Percentiles rank a stretch among this genome's conserved stretches.
Conservation (phyloP, 2,329 filamentous ascomycete genomes). For the Venturia nashicola region DNA sequence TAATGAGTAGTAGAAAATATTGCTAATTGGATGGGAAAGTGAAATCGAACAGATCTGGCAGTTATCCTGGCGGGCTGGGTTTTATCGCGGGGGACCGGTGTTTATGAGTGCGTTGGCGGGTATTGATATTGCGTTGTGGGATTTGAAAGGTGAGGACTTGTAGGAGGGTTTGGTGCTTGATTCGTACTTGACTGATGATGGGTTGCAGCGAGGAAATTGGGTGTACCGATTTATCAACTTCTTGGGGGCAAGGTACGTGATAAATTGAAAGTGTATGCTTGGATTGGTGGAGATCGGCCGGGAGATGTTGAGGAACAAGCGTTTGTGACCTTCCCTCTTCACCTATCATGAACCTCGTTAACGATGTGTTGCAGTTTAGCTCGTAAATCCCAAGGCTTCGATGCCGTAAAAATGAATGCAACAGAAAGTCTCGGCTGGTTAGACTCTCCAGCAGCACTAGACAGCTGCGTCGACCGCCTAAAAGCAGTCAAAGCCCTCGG, state of each 20-base stretch:
- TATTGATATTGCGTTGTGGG: constrained; percentile 71
- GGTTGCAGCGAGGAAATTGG: neutral
- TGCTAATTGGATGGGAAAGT: neutral
- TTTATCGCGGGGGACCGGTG: constrained; percentile 67
- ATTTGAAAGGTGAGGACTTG: constrained; percentile 47
- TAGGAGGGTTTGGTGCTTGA: constrained; percentile 18
- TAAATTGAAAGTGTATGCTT: neutral
- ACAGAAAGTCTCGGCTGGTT: neutral
- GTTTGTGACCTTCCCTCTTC: neutral
- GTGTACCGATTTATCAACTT: neutral
- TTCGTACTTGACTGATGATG: no score
- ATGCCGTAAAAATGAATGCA: neutral
- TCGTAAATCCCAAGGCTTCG: neutral
- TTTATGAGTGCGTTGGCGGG: constrained; percentile 70
- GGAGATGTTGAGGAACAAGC: neutral
- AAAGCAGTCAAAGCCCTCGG: constrained; percentile 57
- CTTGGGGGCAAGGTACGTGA: neutral
- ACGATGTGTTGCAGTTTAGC: neutral
- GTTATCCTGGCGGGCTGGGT: constrained; percentile 50
- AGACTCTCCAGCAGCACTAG: neutral
- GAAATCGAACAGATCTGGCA: constrained; percentile 64
- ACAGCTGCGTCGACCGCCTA: constrained; percentile 46
- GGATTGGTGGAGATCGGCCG: neutral
- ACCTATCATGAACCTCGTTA: neutral
- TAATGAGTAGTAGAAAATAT: constrained; percentile 1